Evolutionary conservation across 495 filamentous ascomycete species (phyloP).

Genomic region (Copromyces sp.): DNA sequence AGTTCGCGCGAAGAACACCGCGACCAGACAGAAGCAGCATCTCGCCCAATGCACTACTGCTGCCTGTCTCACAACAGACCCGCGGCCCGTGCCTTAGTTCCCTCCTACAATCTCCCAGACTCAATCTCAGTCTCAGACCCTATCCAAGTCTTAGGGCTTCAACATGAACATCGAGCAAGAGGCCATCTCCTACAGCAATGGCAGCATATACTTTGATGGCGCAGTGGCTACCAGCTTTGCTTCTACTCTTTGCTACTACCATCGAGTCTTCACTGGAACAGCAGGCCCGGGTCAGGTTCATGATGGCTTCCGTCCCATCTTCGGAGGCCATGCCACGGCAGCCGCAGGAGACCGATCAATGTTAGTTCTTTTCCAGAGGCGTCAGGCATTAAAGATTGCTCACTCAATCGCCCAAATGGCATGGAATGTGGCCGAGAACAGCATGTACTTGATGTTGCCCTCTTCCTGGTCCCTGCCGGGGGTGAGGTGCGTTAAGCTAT

Average conservation of each 20-base stretch:
- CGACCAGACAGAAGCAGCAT: background rate
- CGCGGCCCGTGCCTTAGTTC: background rate
- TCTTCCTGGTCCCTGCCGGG: constrained; percentile 58
- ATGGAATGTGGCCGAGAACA: constrained; percentile 90
- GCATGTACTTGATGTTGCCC: constrained; percentile 67
- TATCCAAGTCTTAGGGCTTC: no score
- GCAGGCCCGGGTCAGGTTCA: background rate
- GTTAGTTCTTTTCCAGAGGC: background rate
- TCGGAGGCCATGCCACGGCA: background rate
- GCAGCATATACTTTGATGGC: background rate
- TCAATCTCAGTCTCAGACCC: background rate
- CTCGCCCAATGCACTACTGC: background rate
- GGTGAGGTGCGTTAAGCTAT: constrained; percentile 35
- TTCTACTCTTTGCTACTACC: background rate
- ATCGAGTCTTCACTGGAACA: background rate
- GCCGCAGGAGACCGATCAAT: no score
- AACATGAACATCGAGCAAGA: no score
- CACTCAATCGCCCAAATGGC: background rate
- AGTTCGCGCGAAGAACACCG: background rate
- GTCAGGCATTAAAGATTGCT: background rate
- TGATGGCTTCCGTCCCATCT: background rate
- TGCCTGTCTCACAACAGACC: background rate
- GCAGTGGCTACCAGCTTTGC: background rate
- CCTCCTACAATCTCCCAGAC: background rate
- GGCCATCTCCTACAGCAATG: background rate